Evolutionary conservation across 75 land plant species (phyloP), one percentile per base, ranked within the genome.

Genomic region (Picea glauca): DNA sequence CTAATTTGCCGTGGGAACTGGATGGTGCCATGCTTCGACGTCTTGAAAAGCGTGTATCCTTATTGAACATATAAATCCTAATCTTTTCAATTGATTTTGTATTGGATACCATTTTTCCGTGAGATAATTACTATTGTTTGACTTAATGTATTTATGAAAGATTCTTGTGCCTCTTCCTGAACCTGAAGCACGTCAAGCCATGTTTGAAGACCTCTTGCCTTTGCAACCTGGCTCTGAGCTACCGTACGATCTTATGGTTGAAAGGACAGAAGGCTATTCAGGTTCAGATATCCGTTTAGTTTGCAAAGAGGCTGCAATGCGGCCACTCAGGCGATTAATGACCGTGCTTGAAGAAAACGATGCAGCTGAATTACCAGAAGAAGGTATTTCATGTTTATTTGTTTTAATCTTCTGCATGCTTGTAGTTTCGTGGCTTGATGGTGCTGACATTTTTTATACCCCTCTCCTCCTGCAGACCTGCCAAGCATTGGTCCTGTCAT

Each of bases 231-330:
- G 79, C 1, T 75, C 62, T 33, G 74, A 85, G 58, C 85, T 96
- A 74, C 93, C 98, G n/a, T 87, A 90, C 83, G 91, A 90, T 77
- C 58, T 88, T 23, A 86, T 98, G 80, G 90, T 93, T 35, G 96
- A 90, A 32, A 85, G 57, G 50, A 91, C 98, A 3, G 93, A 91
- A 81, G 99, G 98, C 43, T 97, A 87, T 81, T 97, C 99, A 0
- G 99, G 99, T 54, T 97, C 99, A n/a, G 99, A 97, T 81, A 92
- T 97, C 58, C 88, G 96, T n/a, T 85, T 97, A 78, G 83, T 97
- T 13, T 94, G 98, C 89, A 97, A 97, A 78, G 98, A 97, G 83
- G 96, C 98, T 62, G 99, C 98, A n/a, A 97, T 97, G 99, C 91
- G 94, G 76, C 99, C 99, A 3, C 77, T 97, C 13, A 85, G 99